A percentile compares a stretch with the other conserved stretches of the same genome.
Conservation (phyloP, 2,329 filamentous ascomycete genomes). For the Aspergillus puulaauensis region DNA sequence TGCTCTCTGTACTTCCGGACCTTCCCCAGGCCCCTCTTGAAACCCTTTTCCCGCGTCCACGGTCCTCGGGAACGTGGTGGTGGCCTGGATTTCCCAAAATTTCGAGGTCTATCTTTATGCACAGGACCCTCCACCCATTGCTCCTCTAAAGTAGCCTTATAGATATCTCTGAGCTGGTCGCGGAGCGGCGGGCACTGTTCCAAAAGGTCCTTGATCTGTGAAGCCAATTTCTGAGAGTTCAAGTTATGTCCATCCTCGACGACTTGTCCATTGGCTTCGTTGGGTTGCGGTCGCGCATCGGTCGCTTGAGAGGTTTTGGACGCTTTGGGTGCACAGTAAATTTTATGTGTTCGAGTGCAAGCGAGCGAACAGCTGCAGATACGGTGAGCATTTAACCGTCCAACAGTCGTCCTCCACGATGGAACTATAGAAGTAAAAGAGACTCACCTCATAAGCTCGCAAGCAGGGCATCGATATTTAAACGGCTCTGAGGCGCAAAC, state of each 20-base stretch:
- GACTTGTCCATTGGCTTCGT: constrained; percentile 12
- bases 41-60: constrained; percentile 45
- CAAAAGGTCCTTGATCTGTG: constrained; percentile 40
- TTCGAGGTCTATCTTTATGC: constrained; percentile 22
- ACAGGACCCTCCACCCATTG: constrained; percentile 39
- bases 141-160: constrained; percentile 39
- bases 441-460: constrained; percentile 38
- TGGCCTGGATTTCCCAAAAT: constrained; percentile 27
- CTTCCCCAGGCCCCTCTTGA: constrained; percentile 41
- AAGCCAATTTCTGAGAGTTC: constrained; percentile 25
- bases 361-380: constrained; percentile 44
- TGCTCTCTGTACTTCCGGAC: constrained; percentile 38
- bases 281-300: constrained; percentile 5
- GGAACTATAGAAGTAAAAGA: neutral
- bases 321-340: constrained; percentile 39
- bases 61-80: constrained; percentile 31
- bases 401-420: neutral
- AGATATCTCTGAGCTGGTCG: constrained; percentile 43
- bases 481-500: constrained; percentile 38
- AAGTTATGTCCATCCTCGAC: constrained; percentile 7
- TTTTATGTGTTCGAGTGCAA: constrained; percentile 47
- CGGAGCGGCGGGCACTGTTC: constrained; percentile 39
- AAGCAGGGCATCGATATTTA: constrained; percentile 42
- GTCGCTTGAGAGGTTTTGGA: constrained; percentile 14
- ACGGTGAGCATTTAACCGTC: neutral